Conservation (phyloP, 2,329 filamentous ascomycete species). For the Alternaria alternata region DNA sequence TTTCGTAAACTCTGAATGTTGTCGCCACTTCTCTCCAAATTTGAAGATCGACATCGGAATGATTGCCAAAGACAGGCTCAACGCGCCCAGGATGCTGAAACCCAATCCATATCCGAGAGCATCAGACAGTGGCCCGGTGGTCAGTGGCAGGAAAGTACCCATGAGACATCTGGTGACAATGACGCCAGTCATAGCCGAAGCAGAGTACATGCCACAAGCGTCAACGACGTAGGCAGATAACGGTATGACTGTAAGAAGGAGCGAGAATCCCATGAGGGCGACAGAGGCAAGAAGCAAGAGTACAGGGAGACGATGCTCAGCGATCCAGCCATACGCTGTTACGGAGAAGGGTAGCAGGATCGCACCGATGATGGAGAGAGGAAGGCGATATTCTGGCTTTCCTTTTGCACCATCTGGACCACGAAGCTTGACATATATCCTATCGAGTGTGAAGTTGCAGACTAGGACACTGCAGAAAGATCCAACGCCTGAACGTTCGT, state of each 20-base stretch:
- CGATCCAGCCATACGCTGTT: constrained; percentile 61
- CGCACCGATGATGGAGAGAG: constrained; percentile 59
- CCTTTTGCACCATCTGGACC: constrained; percentile 52
- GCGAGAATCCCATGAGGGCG: constrained; percentile 56
- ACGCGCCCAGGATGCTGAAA: constrained; percentile 56
- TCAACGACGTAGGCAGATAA: constrained; percentile 66
- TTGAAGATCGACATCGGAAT: constrained; percentile 61
- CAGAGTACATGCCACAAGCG: constrained; percentile 64
- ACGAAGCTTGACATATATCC: constrained; percentile 61
- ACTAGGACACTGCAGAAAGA: constrained; percentile 58
- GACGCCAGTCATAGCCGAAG: constrained; percentile 65
- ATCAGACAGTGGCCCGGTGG: constrained; percentile 58
- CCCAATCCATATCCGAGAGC: constrained; percentile 62
- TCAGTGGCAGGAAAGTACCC: constrained; percentile 65
- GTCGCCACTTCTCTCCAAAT: constrained; percentile 63
- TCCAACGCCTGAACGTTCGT: constrained; percentile 53
- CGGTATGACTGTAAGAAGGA: constrained; percentile 60
- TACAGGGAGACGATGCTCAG: constrained; percentile 56
- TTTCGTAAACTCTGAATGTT: constrained; percentile 58
- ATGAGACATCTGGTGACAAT: constrained; percentile 65
- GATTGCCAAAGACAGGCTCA: constrained; percentile 57
- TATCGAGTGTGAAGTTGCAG: constrained; percentile 62
- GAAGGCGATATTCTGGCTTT: constrained; percentile 64
- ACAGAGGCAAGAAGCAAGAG: constrained; percentile 56
- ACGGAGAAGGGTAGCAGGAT: constrained; percentile 58